phyloP scores from a whole-genome alignment of 2,329 filamentous ascomycete genomes.

The Ambrosiella xylebori region DNA sequence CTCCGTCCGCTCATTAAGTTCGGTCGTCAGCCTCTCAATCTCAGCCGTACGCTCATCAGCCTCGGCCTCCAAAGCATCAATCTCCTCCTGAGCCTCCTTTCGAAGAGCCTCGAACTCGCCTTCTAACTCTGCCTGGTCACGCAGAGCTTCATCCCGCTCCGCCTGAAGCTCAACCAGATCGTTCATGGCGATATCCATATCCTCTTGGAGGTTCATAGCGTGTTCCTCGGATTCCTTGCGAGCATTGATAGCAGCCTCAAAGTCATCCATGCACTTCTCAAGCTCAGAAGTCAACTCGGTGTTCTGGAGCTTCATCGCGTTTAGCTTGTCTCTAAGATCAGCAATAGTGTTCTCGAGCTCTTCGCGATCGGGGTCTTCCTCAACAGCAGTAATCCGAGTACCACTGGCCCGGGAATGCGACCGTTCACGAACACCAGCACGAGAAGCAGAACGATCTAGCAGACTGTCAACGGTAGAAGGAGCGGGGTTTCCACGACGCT shows the following conservation, averaged over 20 bases:
- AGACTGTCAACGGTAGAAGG: conserved; percentile 69
- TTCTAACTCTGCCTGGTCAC: conserved; percentile 43
- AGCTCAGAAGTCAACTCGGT: conserved; percentile 75
- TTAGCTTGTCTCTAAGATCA: conserved; percentile 70
- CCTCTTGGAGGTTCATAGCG: conserved; percentile 52
- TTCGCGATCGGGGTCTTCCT: conserved; percentile 65
- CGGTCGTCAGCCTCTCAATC: conserved; percentile 49
- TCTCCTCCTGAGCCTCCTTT: conserved; percentile 47
- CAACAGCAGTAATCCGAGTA: conserved; percentile 41
- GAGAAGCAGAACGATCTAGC: conserved; percentile 82
- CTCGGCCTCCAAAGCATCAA: conserved; percentile 51
- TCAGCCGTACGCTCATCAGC: conserved; percentile 57
- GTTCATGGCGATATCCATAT: conserved; percentile 61
- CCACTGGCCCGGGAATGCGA: conserved; percentile 60
- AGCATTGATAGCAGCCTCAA: conserved; percentile 52
- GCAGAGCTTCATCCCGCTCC: conserved; percentile 73
- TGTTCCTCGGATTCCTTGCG: conserved; percentile 43
- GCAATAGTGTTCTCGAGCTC: conserved; percentile 72
- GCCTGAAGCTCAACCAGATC: conserved; percentile 63
- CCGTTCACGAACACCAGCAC: conserved; percentile 50
- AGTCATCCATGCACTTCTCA: conserved; percentile 61
- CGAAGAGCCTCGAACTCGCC: conserved; percentile 42
- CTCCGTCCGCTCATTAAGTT: conserved; percentile 61
- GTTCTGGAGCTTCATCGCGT: conserved; percentile 71
- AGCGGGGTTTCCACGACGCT: conserved; percentile 45